Conservation (phyloP, 2,329 filamentous ascomycete species). For the Fusarium paranaense region DNA sequence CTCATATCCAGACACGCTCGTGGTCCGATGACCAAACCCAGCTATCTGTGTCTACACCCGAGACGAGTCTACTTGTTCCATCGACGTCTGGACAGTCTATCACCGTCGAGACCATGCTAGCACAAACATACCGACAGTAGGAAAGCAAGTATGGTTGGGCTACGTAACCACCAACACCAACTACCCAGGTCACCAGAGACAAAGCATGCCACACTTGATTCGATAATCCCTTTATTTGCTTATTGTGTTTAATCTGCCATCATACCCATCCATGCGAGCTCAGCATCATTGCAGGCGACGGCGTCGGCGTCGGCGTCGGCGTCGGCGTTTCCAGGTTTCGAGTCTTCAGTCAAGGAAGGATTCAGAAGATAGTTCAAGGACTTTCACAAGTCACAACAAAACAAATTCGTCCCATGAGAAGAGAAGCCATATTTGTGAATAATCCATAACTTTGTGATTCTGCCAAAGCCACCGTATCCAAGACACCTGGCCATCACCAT, state of each 20-base stretch:
- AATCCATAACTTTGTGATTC: background rate
- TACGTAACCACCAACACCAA: background rate
- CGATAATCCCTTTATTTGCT: slow-evolving; percentile 15
- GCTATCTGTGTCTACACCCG: slow-evolving; percentile 7
- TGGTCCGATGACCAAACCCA: slow-evolving; percentile 42
- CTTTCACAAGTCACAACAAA: slow-evolving; percentile 17
- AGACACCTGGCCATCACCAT: background rate
- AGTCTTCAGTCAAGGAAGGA: background rate
- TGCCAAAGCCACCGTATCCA: slow-evolving; percentile 10
- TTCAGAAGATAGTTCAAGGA: slow-evolving; percentile 6
- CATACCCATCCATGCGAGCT: slow-evolving; percentile 1
- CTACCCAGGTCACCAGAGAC: background rate
- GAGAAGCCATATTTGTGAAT: background rate
- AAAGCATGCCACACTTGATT: too few relatives aligned
- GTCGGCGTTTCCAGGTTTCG: slow-evolving; percentile 16
- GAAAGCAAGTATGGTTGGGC: slow-evolving; percentile 32
- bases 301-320: slow-evolving; percentile 34
- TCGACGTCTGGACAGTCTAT: slow-evolving; percentile 32
- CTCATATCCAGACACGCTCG: slow-evolving; percentile 42
- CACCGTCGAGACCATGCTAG: slow-evolving; percentile 42
- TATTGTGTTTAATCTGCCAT: slow-evolving; percentile 1
- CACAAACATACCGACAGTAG: slow-evolving; percentile 41
- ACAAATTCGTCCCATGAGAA: background rate
- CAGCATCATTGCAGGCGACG: slow-evolving; percentile 33
- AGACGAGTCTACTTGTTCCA: slow-evolving; percentile 11